Base-by-base conservation (phyloP, 805 yeast genomes). In the Candida multigemmis region DNA sequence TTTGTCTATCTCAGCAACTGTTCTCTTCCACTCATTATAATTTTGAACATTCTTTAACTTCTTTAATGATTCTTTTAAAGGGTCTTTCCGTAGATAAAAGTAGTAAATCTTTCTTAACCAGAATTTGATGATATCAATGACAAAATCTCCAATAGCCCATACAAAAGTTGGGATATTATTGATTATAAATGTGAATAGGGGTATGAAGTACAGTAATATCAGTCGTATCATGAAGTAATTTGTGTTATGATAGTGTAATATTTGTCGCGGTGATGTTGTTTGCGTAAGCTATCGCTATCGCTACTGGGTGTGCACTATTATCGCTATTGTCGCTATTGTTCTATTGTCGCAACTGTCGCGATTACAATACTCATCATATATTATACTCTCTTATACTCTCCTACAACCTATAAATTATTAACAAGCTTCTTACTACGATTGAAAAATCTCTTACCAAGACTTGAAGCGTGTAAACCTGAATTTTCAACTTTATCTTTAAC, bases 21-120 rank as follows among this genome's bases (percentile, higher is more conserved):
- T 64, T 12, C 50, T 54, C 35, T 68, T 76, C 89, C 94, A 89
- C 31, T 82, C 89, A 21, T 66, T 71, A 47, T 74, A 82, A 12
- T 68, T 65, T 22, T 63, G 57, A 12, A 79, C 77, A 12, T 53
- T 54, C 12, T 67, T 66, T 20, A 76, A 46, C 33, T 62, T 60
- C 35, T 65, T 65, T 24, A 68, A 58, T 8, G 66, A 68, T 25
- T 65, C 68, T 31, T 65, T 56, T 11, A 67, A 42, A 8, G 71
- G 67, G 37, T 60, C 65, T 36, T 64, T 56, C 16, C 58, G 38
- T 20, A 49, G 45, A 29, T 61, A 50, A 24, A 63, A 32, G 9
- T 42, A 46, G 35, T 53, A 48, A 5, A 61, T 35, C 35, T 54
- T 54, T 22, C 48, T 56, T 13, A 59, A 39, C 74, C 74, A 69